Evolutionary conservation across 2,329 filamentous ascomycete genomes (phyloP).

Genomic region (Monilinia fructigena): DNA sequence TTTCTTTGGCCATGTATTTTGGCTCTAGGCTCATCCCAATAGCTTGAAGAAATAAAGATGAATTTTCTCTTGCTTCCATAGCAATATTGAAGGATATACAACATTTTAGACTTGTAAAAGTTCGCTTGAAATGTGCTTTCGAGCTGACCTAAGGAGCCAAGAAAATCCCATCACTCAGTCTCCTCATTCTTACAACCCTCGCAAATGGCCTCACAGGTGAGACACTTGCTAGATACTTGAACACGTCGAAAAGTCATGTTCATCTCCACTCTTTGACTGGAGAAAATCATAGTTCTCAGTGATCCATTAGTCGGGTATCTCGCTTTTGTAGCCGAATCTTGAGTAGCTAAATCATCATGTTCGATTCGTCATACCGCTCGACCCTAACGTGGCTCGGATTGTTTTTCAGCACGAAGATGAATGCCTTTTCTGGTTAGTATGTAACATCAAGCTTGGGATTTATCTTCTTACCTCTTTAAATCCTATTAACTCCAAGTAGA

Average conservation of each 20-base stretch:
- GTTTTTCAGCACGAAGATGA: slow-evolving; percentile 35
- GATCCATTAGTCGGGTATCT: slow-evolving; percentile 30
- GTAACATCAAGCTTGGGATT: not conserved
- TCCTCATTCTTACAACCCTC: not conserved
- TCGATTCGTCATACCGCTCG: slow-evolving; percentile 32
- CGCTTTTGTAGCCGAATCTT: slow-evolving; percentile 32
- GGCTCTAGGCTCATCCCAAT: not conserved
- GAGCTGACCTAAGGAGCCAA: not conserved
- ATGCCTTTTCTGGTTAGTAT: slow-evolving; percentile 23
- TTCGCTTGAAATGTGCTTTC: not conserved
- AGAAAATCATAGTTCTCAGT: slow-evolving; percentile 36
- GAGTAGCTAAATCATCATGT: slow-evolving; percentile 36
- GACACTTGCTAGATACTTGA: not conserved
- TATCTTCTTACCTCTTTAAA: slow-evolving; percentile 30
- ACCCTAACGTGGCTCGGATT: slow-evolving; percentile 32
- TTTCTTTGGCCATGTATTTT: too few relatives aligned
- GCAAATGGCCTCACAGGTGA: not conserved
- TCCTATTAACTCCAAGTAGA: slow-evolving; percentile 39
- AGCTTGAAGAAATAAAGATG: not conserved
- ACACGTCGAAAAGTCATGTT: slow-evolving; percentile 35
- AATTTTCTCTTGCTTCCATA: not conserved
- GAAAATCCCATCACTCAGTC: not conserved
- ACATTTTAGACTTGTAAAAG: not conserved
- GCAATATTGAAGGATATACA: not conserved
- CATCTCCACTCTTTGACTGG: slow-evolving; percentile 40